phyloP scores from a whole-genome alignment of 768 basidiomycete genomes.

The Termitomyces sp. region DNA sequence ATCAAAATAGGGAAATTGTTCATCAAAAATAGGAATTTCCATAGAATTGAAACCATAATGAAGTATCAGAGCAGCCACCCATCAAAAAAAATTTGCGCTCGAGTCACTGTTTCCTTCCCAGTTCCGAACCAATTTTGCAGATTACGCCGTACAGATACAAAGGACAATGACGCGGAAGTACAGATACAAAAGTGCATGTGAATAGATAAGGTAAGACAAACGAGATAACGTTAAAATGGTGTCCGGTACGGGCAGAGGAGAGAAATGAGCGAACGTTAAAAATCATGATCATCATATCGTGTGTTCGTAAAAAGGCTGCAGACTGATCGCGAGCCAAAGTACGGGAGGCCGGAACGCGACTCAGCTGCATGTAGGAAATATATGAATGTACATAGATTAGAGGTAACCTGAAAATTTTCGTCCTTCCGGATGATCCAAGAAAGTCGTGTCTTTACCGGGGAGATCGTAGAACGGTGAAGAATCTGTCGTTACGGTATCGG shows the following conservation, averaged over 20 bases:
- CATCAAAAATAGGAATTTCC: not conserved
- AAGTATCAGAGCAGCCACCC: not conserved
- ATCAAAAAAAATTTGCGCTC: not conserved
- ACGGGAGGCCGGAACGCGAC: not conserved
- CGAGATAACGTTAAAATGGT: not conserved
- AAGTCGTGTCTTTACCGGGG: conserved; percentile 1
- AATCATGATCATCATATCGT: not conserved
- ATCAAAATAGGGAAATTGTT: too few species aligned
- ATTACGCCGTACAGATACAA: not conserved
- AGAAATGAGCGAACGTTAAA: not conserved
- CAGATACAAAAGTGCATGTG: not conserved
- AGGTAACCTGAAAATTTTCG: not conserved
- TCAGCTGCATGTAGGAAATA: not conserved
- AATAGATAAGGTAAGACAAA: not conserved
- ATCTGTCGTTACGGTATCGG: conserved; percentile 2
- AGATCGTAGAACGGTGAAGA: conserved; percentile 1
- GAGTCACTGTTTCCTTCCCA: not conserved
- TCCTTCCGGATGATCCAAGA: not conserved
- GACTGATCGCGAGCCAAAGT: not conserved
- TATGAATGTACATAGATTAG: not conserved
- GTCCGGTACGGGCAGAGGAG: not conserved
- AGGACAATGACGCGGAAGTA: not conserved
- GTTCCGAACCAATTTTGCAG: not conserved
- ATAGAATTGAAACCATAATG: not conserved
- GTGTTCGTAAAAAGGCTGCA: not conserved